Conservation (phyloP, 305 asterid genomes). For the Fraxinus velutina region DNA sequence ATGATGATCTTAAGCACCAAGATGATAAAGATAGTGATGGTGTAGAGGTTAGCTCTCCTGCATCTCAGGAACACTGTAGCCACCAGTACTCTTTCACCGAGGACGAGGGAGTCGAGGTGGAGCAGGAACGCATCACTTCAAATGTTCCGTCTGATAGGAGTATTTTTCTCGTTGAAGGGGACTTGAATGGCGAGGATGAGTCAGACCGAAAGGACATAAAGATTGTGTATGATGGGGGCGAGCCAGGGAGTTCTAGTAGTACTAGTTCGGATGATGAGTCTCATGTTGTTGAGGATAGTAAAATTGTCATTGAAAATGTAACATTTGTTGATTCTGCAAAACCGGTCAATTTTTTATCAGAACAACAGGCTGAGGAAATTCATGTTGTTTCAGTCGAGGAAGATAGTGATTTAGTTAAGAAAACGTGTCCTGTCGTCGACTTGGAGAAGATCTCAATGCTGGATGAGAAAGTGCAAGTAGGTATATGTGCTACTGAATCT, state of each 20-base stretch:
- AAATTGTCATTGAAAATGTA: not conserved
- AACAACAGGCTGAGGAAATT: not conserved
- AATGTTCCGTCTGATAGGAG: not conserved
- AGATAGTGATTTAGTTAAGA: not conserved
- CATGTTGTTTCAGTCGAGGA: not conserved
- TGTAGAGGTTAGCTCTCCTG: not conserved
- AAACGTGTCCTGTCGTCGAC: not conserved
- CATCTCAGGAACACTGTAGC: not conserved
- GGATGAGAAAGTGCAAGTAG: not conserved
- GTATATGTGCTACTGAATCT: not conserved
- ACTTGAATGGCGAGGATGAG: not conserved
- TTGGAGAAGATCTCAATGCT: not conserved
- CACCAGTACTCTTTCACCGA: not conserved
- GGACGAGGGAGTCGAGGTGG: not conserved
- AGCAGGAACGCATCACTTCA: not conserved
- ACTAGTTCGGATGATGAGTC: not conserved
- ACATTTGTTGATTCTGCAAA: not conserved
- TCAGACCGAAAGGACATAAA: not conserved
- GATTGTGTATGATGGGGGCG: not conserved
- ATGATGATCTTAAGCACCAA: not conserved
- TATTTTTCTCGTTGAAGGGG: not conserved
- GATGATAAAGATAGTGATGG: not conserved
- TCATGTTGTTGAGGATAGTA: not conserved
- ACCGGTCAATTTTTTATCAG: not conserved
- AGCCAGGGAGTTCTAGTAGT: not conserved